Evolutionary conservation across 768 basidiomycete species (phyloP), one percentile per base, ranked within the genome.

Genomic region (Auricularia heimuer): DNA sequence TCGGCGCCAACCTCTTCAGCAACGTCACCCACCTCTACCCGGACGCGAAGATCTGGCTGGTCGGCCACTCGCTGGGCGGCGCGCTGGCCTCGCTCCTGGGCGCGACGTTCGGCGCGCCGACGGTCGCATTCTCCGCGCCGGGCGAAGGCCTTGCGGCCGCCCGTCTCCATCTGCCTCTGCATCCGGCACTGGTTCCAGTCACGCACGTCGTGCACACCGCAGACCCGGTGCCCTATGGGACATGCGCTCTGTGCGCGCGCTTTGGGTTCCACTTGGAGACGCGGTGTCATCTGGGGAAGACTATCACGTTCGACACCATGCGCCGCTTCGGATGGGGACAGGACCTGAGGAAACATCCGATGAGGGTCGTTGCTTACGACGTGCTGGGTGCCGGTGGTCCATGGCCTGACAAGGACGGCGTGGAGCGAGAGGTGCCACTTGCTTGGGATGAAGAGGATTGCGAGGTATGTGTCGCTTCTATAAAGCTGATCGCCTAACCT

Each of bases 51-150:
- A 79, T 82, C 67, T 81, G 79, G 80, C 8, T 64, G 16, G 24
- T 67, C 14, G 72, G 72, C 3, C 73, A 73, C 63, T 72, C 77
- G 68, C 79, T 79, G 21, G 76, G 84, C 63, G 85, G 83, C 37
- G 86, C 90, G 1, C 77, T 98, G 14, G 89, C 92, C 1, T 85
- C 89, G 42, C 82, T 98, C 61, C 77, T 98, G 16, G 94, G 90
- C 2, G 79, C 86, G 14, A 95, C 96, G 0, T 98, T 96, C 73
- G 96, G 96, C 18, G 80, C 81, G 0, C 95, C 96, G 0, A 89
- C 83, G 16, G 90, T 98, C 35, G 79, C 93, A 0, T 94, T 95
- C 71, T 94, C 97, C 77, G 79, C 93, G 18, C 94, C 94, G 0
- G 94, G 92, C 14, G 96, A 98, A 68, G 85, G 78, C 71, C 78